These are phyloP conservation scores for Starmerella sp. DNA, from an alignment of 805 yeast genomes.

Conservation along the genomic window DNA sequence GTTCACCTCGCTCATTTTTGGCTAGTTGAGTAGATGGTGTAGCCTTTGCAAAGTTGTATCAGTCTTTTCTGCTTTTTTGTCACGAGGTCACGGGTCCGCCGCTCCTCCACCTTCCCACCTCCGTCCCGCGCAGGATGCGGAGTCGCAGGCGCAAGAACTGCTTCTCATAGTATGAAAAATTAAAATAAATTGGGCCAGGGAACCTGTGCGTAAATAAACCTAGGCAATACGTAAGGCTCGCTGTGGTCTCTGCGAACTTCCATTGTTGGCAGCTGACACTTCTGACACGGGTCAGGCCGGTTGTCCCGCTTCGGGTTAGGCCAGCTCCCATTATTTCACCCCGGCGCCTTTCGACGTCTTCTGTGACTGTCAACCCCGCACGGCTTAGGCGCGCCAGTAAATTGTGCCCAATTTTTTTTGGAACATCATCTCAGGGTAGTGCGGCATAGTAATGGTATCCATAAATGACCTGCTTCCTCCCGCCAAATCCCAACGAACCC, in stretches of 20 bases:
- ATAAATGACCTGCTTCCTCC: slow-evolving; percentile 2
- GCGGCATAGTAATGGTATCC: not conserved
- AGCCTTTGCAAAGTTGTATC: not conserved
- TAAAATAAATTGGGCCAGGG: too few species aligned
- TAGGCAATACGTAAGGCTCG: too few species aligned
- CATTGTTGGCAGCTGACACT: not conserved
- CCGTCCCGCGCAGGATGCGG: not conserved
- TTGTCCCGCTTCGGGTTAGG: not conserved
- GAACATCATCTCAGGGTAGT: too few species aligned
- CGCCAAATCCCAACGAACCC: not conserved
- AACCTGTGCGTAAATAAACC: too few species aligned
- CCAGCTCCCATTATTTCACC: not conserved
- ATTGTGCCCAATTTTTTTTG: too few species aligned
- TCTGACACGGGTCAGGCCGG: not conserved
- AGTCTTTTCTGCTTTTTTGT: slow-evolving; percentile 6
- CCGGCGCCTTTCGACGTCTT: too few species aligned
- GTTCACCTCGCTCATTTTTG: slow-evolving; percentile 26
- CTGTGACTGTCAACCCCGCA: too few species aligned
- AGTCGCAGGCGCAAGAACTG: too few species aligned
- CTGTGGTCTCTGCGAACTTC: not conserved
- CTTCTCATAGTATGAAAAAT: too few species aligned
- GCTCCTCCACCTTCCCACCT: not conserved
- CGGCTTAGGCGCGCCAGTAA: too few species aligned
- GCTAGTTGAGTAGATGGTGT: not conserved
- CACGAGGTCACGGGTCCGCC: slow-evolving; percentile 3